Base-by-base conservation (phyloP, 2,329 filamentous ascomycete genomes). In the Aspergillus hiratsukae region DNA sequence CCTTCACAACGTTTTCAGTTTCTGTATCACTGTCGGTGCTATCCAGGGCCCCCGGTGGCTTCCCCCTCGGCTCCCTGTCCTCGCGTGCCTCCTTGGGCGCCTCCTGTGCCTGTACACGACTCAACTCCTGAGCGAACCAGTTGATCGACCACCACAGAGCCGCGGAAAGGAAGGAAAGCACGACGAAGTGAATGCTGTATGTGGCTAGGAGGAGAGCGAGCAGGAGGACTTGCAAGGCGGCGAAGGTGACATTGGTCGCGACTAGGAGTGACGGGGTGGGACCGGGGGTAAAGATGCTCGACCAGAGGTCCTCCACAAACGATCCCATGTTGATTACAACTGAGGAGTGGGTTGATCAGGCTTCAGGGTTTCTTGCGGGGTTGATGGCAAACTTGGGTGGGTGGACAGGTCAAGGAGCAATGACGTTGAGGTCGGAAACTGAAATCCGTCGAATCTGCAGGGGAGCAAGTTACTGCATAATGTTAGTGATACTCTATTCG, bases 111-210 rank as follows among this genome's bases (percentile, higher is more conserved):
- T 82, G 79, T 64, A 80, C 78, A 64, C 80, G 75, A 29, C 73
- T 70, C 52, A 87, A 73, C 69, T 87, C 93, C 48, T 77, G 77
- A 54, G 90, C 91, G 70, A 99, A 97, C 94, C 94, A 99, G 82
- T 97, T 97, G 77, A 97, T 92, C 56, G 89, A 85, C 79, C 84
- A 91, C 94, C 94, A 99, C 37, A 97, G 81, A 4, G 89, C 89
- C 31, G 78, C 92, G 61, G 86, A 90, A 9, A 99, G 80, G 57
- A 87, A 68, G 11, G 90, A 96, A 5, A 99, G 83, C 56, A 93
- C 81, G 61, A 91, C 72, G 69, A 97, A 96, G 80, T 97, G 94
- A 61, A 96, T 83, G 77, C 89, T 96, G 75, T 88, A 86, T 7
- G 93, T 99, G 55, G 85, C 87, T 64, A 91, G 58, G 52, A 97